Evolutionary conservation across 2,329 filamentous ascomycete genomes (phyloP).

Genomic region (Aureobasidium sp.): DNA sequence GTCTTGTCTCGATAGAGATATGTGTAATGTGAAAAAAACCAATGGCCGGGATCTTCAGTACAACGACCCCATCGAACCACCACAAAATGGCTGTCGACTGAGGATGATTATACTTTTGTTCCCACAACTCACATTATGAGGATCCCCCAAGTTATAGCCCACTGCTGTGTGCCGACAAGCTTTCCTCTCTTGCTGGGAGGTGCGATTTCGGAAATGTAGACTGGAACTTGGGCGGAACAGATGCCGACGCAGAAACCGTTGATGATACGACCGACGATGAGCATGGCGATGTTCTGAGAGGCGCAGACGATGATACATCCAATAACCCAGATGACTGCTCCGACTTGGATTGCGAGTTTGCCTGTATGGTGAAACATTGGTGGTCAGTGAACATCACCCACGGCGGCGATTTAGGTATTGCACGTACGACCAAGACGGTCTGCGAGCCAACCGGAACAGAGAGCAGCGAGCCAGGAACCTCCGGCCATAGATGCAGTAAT

Average conservation of each 20-base stretch:
- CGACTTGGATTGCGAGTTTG: background rate
- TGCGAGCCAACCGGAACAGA: constrained; percentile 52
- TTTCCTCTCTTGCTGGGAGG: constrained; percentile 53
- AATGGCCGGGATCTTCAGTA: too few species aligned
- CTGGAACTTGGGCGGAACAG: constrained; percentile 60
- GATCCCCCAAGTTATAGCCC: constrained; percentile 57
- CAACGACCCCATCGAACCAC: too few species aligned
- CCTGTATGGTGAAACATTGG: background rate
- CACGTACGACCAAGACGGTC: constrained; percentile 49
- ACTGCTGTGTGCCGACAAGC: constrained; percentile 65
- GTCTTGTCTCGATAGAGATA: too few species aligned
- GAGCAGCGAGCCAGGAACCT: constrained; percentile 60
- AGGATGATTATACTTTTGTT: too few species aligned
- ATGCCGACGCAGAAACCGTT: constrained; percentile 70
- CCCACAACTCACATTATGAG: too few species aligned
- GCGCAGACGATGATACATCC: constrained; percentile 58
- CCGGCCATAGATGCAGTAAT: constrained; percentile 66
- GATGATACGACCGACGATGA: constrained; percentile 63
- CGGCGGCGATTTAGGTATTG: constrained; percentile 41
- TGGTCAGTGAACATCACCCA: too few species aligned
- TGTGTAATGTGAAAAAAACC: too few species aligned
- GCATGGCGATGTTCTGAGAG: constrained; percentile 60
- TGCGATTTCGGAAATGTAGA: constrained; percentile 62
- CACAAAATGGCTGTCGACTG: too few species aligned
- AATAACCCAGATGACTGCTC: constrained; percentile 41